Base-by-base conservation (phyloP, 371 early-diverging fungal species). In the Mucor circinelloides region DNA sequence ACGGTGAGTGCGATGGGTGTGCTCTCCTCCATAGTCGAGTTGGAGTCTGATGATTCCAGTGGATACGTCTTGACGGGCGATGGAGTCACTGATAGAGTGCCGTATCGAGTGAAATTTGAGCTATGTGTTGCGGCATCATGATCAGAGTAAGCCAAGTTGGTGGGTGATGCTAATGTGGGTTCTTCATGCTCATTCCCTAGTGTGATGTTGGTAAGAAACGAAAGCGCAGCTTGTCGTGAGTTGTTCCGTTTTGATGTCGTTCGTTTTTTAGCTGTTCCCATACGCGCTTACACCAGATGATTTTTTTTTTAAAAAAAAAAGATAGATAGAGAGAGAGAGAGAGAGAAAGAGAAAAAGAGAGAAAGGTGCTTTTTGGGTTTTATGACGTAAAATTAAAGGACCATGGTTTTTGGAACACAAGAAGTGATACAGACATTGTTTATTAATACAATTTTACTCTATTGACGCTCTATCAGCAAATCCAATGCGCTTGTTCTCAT, bases 201-300 rank as follows among this genome's bases (percentile, higher is more conserved):
- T 23, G 78, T 61, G 34, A 83, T 80, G 48, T 80, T 80, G 31
- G 80, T 69, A 62, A 83, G 61, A 63, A 83, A 83, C 15, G 72
- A 50, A 60, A 75, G 64, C 46, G 83, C 83, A 25, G 77, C 70
- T 67, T 76, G 77, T 80, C 80, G 73, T 34, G 78, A 79, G 44
- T 71, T 75, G 59, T 77, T 77, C 64, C 77, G 80, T 78, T 78
- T 79, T 62, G 80, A 67, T 65, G 68, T 70, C 66, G 75, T 76
- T 79, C 74, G 73, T 19, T 50, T 50, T 72, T 80, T 80, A 61
- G 77, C 68, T 69, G 82, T 79, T 63, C 77, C 77, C 79, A 79
- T 78, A 60, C 50, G 50, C 32, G 36, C 34, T 50, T 63, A 23
- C 25, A 54, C 8, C 3, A 54, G 7, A 54, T 17, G 38, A 21